Conservation (phyloP, 805 yeast species). For the Maudiozyma serrabonitensis region DNA sequence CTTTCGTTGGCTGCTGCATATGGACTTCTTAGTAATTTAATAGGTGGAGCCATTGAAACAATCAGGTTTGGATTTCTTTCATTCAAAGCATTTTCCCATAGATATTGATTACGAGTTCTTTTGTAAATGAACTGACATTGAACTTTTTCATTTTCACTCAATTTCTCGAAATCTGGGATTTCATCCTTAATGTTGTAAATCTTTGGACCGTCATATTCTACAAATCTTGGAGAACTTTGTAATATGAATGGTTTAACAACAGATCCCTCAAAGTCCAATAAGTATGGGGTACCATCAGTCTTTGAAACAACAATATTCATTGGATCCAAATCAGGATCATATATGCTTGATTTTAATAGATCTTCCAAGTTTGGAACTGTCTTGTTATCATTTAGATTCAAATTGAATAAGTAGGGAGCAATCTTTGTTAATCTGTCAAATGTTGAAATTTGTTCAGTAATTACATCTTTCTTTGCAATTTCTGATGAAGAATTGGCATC, state of each 20-base stretch:
- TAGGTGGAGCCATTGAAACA: constrained; percentile 76
- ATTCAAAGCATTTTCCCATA: constrained; percentile 76
- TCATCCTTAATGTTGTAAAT: constrained; percentile 69
- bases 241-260: constrained; percentile 74
- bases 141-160: constrained; percentile 64
- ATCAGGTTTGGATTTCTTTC: constrained; percentile 55
- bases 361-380: constrained; percentile 54
- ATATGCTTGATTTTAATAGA: constrained; percentile 62
- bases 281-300: constrained; percentile 33
- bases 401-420: constrained; percentile 47
- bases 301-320: constrained; percentile 61
- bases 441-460: constrained; percentile 45
- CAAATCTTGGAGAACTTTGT: constrained; percentile 71
- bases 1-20: constrained; percentile 51
- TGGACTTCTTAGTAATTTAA: constrained; percentile 59
- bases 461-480: constrained; percentile 29
- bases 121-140: constrained; percentile 80
- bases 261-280: constrained; percentile 78
- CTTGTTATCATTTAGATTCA: constrained; percentile 34
- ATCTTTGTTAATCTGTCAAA: constrained; percentile 51
- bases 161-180: constrained; percentile 54
- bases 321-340: constrained; percentile 82
- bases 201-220: constrained; percentile 82
- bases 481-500: constrained; percentile 8
- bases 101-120: constrained; percentile 82